These are phyloP conservation scores for Candida palmyrensis DNA, from an alignment of 805 yeast genomes.

Conservation along the genomic window DNA sequence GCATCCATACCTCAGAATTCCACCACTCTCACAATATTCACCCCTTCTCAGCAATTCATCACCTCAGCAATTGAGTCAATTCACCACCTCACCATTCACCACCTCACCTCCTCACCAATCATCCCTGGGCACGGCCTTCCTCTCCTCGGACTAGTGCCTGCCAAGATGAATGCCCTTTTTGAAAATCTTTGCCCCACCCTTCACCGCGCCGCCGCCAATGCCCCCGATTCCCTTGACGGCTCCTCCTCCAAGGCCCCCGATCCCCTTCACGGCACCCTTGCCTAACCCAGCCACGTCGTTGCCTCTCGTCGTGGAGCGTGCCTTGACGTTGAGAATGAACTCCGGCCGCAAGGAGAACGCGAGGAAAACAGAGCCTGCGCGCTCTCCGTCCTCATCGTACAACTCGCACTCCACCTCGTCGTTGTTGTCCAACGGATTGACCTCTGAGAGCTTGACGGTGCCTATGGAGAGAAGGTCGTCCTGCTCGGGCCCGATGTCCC, in stretches of 20 bases:
- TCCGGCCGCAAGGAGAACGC: slow-evolving; percentile 64
- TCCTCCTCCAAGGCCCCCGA: slow-evolving; percentile 32
- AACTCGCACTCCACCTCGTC: slow-evolving; percentile 50
- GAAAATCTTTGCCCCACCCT: slow-evolving; percentile 23
- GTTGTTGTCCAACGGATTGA: slow-evolving; percentile 52
- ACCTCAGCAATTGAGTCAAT: too few species aligned
- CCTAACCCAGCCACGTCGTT: slow-evolving; percentile 41
- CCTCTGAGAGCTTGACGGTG: slow-evolving; percentile 47
- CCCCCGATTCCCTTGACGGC: slow-evolving; percentile 32
- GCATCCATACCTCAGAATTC: too few species aligned
- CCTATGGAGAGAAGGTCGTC: slow-evolving; percentile 80
- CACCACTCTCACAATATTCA: too few species aligned
- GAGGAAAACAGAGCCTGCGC: slow-evolving; percentile 63
- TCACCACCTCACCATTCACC: too few species aligned
- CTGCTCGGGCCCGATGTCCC: slow-evolving; percentile 89
- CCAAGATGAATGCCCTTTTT: slow-evolving; percentile 35
- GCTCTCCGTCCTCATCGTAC: slow-evolving; percentile 42
- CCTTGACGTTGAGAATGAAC: slow-evolving; percentile 48
- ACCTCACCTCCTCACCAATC: too few species aligned
- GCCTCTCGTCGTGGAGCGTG: slow-evolving; percentile 25
- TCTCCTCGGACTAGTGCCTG: too few species aligned
- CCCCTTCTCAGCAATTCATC: too few species aligned
- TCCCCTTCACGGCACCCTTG: slow-evolving; percentile 38
- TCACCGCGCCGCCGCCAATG: slow-evolving; percentile 17
- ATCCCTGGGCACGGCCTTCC: too few species aligned